Base-by-base conservation (phyloP, 176 grass and related monocot genomes). In the Triticum aestivum region DNA sequence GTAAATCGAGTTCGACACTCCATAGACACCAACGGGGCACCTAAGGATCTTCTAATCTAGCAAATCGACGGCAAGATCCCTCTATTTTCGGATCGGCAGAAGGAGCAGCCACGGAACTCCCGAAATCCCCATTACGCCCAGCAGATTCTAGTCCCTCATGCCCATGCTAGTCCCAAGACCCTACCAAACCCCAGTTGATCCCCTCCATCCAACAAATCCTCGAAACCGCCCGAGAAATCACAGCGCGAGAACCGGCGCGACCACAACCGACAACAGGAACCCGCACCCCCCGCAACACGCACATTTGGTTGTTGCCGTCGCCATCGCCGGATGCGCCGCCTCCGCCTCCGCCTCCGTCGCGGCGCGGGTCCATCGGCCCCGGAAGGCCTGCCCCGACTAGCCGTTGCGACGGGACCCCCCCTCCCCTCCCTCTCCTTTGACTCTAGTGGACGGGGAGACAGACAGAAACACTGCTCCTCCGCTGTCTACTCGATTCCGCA, bases 351-450 rank as follows among this genome's bases (percentile, higher is more conserved):
- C 59, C 66, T 23, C 10, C 82, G 77, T 49, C 54, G 78, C 13
- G 21, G 62, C 42, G 32, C 29, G 85, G 62, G 75, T 91, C 89
- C 89, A 90, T 90, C 61, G 66, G 12, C 34, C 30, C 27, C 26
- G 41, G 79, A 51, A 44, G 38, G 38, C 26, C 68, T 54, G 17
- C 6, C 61, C 27, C 72, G 51, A 87, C 89, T 91, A 91, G 89
- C 81, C 85, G 85, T 91, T 84, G 89, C 75, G 20, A 21, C 88
- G 37, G 41, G 6, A 20, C 8, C 47, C 75, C 18, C 10, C n/a
- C 73, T 3, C 5, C 4, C 18, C 65, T 9, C 18, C 47, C 51
- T 47, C 68, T 14, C 69, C 62, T 67, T 20, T 26, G 82, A 62
- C 83, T 69, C 47, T 33, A n/a, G 29, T 42, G 54, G 59, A 76